Conservation (phyloP, 169 alveolate species). For the Theileria parva region DNA sequence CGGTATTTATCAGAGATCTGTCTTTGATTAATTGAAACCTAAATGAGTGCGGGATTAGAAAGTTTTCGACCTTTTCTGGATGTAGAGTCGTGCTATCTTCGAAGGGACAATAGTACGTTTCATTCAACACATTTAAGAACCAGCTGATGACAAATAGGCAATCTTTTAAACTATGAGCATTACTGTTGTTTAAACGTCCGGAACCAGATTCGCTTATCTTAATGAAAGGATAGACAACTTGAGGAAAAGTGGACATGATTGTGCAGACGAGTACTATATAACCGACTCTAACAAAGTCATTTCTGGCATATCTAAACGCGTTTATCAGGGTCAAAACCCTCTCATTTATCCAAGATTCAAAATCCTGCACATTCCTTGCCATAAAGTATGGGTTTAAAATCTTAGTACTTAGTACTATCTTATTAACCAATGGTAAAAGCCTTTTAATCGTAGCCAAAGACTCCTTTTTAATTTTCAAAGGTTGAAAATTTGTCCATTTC, state of each 20-base stretch:
- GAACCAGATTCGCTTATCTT: neutral
- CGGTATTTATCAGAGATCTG: neutral
- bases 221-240: neutral
- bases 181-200: neutral
- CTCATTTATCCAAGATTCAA: conserved; percentile 2
- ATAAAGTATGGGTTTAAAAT: neutral
- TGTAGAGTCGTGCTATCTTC: neutral
- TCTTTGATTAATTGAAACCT: neutral
- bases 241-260: neutral
- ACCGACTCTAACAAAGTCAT: neutral
- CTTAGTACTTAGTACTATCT: neutral
- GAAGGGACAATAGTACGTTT: neutral
- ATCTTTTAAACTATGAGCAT: neutral
- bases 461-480: neutral
- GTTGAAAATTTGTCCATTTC: neutral
- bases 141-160: neutral
- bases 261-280: neutral
- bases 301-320: neutral
- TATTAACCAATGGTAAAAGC: neutral
- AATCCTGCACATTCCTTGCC: neutral
- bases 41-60: neutral
- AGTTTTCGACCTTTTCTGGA: neutral
- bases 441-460: neutral
- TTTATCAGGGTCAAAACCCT: neutral
- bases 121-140: neutral